Percentiles rank a stretch among this genome's conserved stretches.
Conservation (phyloP, 257 asterid genomes). For the Solanum chilense region DNA sequence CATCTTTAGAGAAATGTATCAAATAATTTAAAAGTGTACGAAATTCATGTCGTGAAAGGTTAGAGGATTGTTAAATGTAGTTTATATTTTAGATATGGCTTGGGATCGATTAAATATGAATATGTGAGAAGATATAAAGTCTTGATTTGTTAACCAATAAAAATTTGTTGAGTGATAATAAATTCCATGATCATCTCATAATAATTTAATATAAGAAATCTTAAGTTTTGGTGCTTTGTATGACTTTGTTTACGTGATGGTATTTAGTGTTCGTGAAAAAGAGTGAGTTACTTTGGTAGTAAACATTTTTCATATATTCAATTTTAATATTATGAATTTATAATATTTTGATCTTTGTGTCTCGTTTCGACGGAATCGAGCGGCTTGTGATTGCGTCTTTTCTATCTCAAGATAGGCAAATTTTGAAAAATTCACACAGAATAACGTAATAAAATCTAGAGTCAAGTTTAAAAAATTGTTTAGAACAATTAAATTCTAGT, state of each 20-base stretch:
- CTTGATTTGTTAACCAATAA: not conserved
- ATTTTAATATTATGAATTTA: no score
- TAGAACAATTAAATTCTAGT: no score
- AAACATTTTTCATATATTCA: not conserved
- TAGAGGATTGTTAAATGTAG: not conserved
- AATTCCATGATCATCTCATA: not conserved
- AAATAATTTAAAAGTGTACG: not conserved
- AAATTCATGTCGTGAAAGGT: not conserved
- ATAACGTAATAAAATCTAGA: not conserved
- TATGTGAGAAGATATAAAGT: not conserved
- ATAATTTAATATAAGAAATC: not conserved
- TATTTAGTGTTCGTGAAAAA: not conserved
- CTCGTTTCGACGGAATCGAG: no score
- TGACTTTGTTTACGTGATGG: not conserved
- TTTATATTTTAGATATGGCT: not conserved
- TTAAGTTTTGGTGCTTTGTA: not conserved
- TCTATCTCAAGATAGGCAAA: no score
- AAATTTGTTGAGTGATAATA: not conserved
- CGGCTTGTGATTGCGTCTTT: no score
- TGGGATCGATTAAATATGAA: not conserved
- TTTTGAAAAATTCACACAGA: no score
- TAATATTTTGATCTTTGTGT: no score
- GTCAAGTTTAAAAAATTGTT: no score
- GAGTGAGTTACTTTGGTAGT: not conserved
- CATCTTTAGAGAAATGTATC: not conserved